Evolutionary conservation across 2,329 filamentous ascomycete genomes (phyloP).

Genomic region (Cercospora sp.): DNA sequence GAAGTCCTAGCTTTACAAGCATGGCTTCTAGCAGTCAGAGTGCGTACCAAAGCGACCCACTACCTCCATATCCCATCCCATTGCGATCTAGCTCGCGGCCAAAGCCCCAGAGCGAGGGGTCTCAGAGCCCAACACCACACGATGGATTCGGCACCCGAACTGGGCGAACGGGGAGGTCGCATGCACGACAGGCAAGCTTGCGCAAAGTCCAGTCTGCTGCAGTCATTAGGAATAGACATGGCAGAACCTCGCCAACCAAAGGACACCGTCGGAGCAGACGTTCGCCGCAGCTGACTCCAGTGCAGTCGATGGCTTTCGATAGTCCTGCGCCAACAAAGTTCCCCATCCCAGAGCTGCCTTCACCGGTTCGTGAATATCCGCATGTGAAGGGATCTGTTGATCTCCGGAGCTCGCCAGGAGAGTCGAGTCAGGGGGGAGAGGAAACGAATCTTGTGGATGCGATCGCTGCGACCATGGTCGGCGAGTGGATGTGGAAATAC

Average conservation of each 20-base stretch:
- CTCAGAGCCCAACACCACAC: constrained; percentile 71
- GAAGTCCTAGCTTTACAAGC: constrained; percentile 67
- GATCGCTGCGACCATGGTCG: constrained; percentile 97
- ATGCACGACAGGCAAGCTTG: constrained; percentile 49
- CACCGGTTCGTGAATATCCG: constrained; percentile 31
- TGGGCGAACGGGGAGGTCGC: constrained; percentile 23
- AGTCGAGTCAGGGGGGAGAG: constrained; percentile 25
- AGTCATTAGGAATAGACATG: constrained; percentile 59
- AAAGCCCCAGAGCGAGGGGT: constrained; percentile 70
- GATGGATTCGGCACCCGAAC: constrained; percentile 33
- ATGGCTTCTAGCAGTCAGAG: constrained; percentile 41
- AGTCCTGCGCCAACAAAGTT: constrained; percentile 37
- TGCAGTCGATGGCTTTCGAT: constrained; percentile 41
- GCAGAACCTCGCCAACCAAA: constrained; percentile 59
- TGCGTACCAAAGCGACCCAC: constrained; percentile 32
- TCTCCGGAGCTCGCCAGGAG: constrained; percentile 20
- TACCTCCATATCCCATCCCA: constrained; percentile 89
- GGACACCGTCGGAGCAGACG: constrained; percentile 31
- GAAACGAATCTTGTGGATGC: constrained; percentile 80
- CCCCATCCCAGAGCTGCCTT: constrained; percentile 39
- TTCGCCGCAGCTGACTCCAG: constrained; percentile 40
- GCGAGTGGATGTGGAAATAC: constrained; percentile 96
- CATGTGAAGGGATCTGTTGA: constrained; percentile 32
- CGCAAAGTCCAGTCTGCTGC: constrained; percentile 85
- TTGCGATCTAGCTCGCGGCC: constrained; percentile 82